phyloP scores from a whole-genome alignment of 2,329 filamentous ascomycete species.

The Monosporascus sp. region DNA sequence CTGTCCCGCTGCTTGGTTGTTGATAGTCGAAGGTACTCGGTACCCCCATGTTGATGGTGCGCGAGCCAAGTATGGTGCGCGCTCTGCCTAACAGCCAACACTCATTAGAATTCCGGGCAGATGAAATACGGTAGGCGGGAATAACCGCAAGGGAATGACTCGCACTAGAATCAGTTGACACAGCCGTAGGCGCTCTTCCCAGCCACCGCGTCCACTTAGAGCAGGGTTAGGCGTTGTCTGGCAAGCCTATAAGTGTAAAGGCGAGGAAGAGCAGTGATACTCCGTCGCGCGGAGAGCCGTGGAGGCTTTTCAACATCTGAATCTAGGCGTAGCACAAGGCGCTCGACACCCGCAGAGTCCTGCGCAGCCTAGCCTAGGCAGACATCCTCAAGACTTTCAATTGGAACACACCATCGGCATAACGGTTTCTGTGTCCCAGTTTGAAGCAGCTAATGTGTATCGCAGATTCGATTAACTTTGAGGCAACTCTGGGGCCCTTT shows the following conservation, averaged over 20 bases:
- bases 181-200: not conserved
- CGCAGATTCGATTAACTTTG: not conserved
- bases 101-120: not conserved
- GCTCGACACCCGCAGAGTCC: not conserved
- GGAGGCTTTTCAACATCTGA: not conserved
- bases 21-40: not conserved
- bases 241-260: not conserved
- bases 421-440: not conserved
- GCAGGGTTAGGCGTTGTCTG: not conserved
- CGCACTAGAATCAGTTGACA: no score
- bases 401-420: not conserved
- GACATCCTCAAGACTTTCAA: not conserved
- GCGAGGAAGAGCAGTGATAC: not conserved
- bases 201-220: not conserved
- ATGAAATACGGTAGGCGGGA: not conserved
- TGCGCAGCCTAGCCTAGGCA: not conserved
- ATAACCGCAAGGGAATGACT: not conserved
- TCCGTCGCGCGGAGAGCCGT: not conserved
- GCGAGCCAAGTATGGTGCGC: not conserved
- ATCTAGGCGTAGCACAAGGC: not conserved
- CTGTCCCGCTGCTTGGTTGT: not conserved
- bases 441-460: not conserved
- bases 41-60: not conserved
- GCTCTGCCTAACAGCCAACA: not conserved
- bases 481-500: not conserved